These are phyloP conservation scores for Cerioporus squamosus DNA, from an alignment of 1,284 basidiomycete species.

Conservation along the genomic window DNA sequence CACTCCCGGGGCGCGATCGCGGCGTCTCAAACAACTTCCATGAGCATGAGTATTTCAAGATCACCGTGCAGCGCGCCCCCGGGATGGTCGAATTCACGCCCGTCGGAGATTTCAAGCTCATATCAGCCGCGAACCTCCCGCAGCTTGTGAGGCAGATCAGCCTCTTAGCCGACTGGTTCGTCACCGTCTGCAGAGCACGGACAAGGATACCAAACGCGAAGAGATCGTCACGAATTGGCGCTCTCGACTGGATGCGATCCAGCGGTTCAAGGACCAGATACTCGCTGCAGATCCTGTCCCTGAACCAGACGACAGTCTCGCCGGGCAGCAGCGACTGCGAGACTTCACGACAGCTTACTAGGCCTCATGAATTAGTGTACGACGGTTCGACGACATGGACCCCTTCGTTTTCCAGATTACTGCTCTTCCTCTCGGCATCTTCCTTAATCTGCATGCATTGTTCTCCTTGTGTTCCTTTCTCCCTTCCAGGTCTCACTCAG, in stretches of 20 bases:
- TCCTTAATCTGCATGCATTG: not conserved
- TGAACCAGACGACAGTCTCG: conserved; percentile 37
- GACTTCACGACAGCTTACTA: conserved; percentile 46
- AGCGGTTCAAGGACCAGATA: conserved; percentile 54
- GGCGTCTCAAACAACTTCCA: conserved; percentile 76
- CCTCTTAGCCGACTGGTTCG: conserved; percentile 87
- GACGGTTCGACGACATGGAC: conserved; percentile 16
- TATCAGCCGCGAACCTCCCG: conserved; percentile 85
- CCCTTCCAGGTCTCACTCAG: conserved; percentile 2
- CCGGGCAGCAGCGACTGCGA: conserved; percentile 40
- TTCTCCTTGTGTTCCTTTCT: too few species aligned
- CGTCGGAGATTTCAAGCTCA: conserved; percentile 90
- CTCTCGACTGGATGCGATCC: conserved; percentile 77
- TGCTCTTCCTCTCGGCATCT: too few species aligned
- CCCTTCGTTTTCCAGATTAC: not conserved
- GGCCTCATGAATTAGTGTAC: conserved; percentile 13
- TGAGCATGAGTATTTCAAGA: conserved; percentile 92
- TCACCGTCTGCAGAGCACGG: conserved; percentile 82
- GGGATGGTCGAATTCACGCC: conserved; percentile 94
- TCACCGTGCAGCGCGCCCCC: conserved; percentile 82
- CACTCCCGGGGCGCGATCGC: conserved; percentile 86
- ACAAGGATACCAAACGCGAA: conserved; percentile 64
- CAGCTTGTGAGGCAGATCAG: conserved; percentile 85
- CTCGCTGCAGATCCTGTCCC: conserved; percentile 27
- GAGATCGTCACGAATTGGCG: conserved; percentile 94